A percentile compares a stretch with the other conserved stretches of the same genome.
Evolutionary conservation across 164 flowering plant genomes (phyloP).

Genomic region (Pachysandra terminalis): DNA sequence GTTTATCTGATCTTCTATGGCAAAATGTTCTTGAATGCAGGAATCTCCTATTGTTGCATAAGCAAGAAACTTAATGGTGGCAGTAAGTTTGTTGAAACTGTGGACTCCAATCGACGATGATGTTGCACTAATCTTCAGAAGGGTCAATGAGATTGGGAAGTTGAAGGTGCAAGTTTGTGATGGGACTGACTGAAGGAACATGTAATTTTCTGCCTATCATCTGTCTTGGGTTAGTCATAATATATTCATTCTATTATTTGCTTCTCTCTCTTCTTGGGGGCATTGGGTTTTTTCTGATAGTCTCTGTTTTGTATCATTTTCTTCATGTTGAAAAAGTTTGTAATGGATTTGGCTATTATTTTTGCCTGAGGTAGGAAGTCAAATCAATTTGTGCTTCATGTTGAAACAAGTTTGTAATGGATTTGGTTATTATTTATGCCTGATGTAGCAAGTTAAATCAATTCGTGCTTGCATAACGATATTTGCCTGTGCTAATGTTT

Average conservation of each 20-base stretch:
- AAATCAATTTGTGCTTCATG: no score
- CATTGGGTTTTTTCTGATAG: background rate
- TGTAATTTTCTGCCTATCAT: background rate
- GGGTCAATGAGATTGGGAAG: background rate
- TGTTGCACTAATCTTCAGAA: no score
- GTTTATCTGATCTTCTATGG: background rate
- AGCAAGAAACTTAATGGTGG: background rate
- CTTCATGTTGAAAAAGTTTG: background rate
- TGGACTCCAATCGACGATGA: background rate
- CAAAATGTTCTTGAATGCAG: slow-evolving; percentile 25
- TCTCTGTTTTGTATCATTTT: background rate
- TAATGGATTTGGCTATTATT: background rate
- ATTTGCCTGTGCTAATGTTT: no score
- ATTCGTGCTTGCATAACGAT: no score
- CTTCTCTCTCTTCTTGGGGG: background rate
- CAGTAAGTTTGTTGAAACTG: no score
- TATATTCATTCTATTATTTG: background rate
- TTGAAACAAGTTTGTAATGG: no score
- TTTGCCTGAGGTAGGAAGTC: no score
- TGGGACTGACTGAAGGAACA: background rate
- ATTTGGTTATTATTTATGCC: no score
- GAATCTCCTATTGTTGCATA: slow-evolving; percentile 50
- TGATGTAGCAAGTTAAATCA: no score
- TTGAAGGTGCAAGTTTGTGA: background rate
- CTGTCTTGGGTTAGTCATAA: background rate